Evolutionary conservation across 2,329 filamentous ascomycete genomes (phyloP), one percentile per base, ranked within the genome.

Genomic region (Phyllosticta paracitricarpa): DNA sequence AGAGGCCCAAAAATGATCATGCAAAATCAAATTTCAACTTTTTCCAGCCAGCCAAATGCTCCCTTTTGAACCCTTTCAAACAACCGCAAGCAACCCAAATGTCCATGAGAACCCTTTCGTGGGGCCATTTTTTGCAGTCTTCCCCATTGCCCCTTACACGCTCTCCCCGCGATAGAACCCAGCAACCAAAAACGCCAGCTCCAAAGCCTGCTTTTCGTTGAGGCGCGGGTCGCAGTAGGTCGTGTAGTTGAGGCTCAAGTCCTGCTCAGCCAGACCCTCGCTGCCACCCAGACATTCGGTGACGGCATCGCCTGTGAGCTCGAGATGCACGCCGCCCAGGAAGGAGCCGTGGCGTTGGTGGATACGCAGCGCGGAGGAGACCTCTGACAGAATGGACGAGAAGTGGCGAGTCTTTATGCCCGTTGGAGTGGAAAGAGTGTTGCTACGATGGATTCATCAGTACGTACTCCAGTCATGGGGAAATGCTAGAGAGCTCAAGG

Each of bases 191-290:
- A 99, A 99, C 0, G 94, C 92, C 72, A 97, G 76, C 78, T 99
- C 94, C 14, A 99, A 81, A 0, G 94, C 92, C 79, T 99, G 94
- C 78, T 97, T 97, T 81, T 97, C 94, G 71, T 99, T 99, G 66
- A 99, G 78, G 25, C 94, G 79, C 4, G 94, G 94, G 73, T 99
- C 94, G 73, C 94, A 99, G 79, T 93, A 97, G 48, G 89, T 96
- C 4, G 91, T 96, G 76, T 99, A 99, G 69, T 96, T 92, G 65
- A 91, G 83, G 2, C 88, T 88, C 68, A 99, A 73, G 70, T 97
- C 93, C 64, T 94, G 89, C 74, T 97, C 94, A 40, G 84, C 89
- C 63, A 97, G 77, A 0, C 88, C 89, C 71, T 91, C 90, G 65
- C 90, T 93, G 22, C 94, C 94, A 61, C 94, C 91, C 0, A 96